These are phyloP conservation scores for Tricholoma sp. DNA, from an alignment of 768 basidiomycete genomes.

Conservation along the genomic window DNA sequence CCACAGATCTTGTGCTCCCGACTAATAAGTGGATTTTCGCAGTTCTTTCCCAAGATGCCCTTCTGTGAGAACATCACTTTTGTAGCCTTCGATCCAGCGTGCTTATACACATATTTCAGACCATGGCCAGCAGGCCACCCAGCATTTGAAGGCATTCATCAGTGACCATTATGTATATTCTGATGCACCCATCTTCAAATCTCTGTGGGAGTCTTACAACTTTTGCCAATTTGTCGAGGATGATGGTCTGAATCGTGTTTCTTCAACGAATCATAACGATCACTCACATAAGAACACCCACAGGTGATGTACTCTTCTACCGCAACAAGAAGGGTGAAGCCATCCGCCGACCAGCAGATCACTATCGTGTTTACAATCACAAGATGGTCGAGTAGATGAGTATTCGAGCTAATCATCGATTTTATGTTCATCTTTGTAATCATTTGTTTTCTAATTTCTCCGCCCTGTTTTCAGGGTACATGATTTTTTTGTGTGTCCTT, in stretches of 20 bases:
- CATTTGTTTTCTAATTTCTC: no score
- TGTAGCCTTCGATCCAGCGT: neutral
- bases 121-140: conserved; percentile 48
- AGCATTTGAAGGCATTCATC: conserved; percentile 43
- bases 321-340: conserved; percentile 37
- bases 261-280: neutral
- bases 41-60: conserved; percentile 19
- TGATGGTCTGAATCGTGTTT: conserved; percentile 27
- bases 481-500: no score
- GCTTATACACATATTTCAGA: conserved; percentile 27
- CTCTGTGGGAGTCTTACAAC: conserved; percentile 54
- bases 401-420: no score
- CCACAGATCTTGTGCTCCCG: neutral
- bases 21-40: neutral
- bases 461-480: no score
- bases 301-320: conserved; percentile 43
- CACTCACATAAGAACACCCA: neutral
- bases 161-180: conserved; percentile 45
- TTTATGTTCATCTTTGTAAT: no score
- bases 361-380: conserved; percentile 3
- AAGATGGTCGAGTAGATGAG: neutral
- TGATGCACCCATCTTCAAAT: conserved; percentile 35
- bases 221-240: conserved; percentile 57
- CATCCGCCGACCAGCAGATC: conserved; percentile 27
- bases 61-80: conserved; percentile 10